These are phyloP conservation scores for Chiua sp. DNA, from an alignment of 1,284 basidiomycete genomes.

Conservation along the genomic window DNA sequence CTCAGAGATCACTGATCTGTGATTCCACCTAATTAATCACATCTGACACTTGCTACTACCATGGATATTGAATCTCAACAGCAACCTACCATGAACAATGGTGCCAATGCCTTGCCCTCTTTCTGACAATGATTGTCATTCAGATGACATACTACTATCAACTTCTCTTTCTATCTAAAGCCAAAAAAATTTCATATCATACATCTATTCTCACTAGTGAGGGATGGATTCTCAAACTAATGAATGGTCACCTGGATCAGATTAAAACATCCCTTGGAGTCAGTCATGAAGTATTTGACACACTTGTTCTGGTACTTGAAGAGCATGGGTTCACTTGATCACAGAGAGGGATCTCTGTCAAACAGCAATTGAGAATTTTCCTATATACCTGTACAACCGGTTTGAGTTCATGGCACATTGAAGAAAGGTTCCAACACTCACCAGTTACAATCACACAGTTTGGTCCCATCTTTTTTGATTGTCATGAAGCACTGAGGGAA, in stretches of 20 bases:
- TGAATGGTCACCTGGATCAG: background rate
- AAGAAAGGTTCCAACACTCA: background rate
- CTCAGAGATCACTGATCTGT: no score
- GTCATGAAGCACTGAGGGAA: no score
- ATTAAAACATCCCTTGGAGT: background rate
- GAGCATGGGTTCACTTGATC: background rate
- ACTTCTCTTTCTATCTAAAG: no score
- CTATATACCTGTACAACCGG: constrained; percentile 5
- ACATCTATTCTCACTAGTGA: background rate
- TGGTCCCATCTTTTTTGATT: no score
- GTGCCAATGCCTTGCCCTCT: no score
- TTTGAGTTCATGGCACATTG: background rate
- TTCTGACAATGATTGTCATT: no score
- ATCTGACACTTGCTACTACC: no score
- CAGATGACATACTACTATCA: no score
- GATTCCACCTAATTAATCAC: no score
- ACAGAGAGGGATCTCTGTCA: background rate
- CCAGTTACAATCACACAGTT: background rate
- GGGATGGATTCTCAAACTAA: background rate
- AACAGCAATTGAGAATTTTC: constrained; percentile 6
- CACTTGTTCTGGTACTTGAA: background rate
- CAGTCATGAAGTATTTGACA: background rate
- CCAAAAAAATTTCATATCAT: background rate
- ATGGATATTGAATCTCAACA: no score
- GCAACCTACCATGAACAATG: no score